Base-by-base conservation (phyloP, 768 basidiomycete genomes). In the Trametes meyenii region DNA sequence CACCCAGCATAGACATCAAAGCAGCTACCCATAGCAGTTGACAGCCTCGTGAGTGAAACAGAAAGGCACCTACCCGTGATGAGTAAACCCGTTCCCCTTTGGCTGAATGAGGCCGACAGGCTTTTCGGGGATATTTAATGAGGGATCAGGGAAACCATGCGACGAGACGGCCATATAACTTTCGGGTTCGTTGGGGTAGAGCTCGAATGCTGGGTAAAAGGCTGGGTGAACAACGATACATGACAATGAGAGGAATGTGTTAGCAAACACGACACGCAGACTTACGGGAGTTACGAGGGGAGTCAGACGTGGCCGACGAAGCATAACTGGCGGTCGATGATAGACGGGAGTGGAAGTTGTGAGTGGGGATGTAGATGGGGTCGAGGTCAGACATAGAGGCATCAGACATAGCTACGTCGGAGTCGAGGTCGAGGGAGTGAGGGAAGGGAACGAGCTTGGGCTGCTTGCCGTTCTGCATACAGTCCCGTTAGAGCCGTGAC, bases 391-490 rank as follows among this genome's bases (percentile, higher is more conserved):
- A 78, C 61, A 74, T 76, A 52, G 78, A 75, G 52, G 73, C 75
- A 66, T 83, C 81, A 69, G 81, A 84, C 91, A 93, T 93, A 66
- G 81, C 76, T 64, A 86, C 81, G 71, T 92, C 90, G 68, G 77
- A 74, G 72, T 90, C 87, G 62, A 75, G 71, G 61, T 84, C 81
- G 61, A 43, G 21, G 36, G 78, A 79, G 68, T 87, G 83, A 57
- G 89, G 90, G 73, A 91, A 92, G 46, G 89, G 87, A 58, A 91
- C 78, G 61, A 89, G 79, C 77, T 88, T 91, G 23, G 89, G 63
- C 71, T 91, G 88, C 73, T 93, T 91, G 35, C 79, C 76, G 63
- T 79, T 79, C 85, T 87, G 66, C 35, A 55, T 36, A 29, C 11
- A 61, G 60, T 59, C 55, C 33, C 23, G 65, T 64, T 58, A 70